phyloP scores from a whole-genome alignment of 768 basidiomycete genomes.

The Fistulinella prunicolor region DNA sequence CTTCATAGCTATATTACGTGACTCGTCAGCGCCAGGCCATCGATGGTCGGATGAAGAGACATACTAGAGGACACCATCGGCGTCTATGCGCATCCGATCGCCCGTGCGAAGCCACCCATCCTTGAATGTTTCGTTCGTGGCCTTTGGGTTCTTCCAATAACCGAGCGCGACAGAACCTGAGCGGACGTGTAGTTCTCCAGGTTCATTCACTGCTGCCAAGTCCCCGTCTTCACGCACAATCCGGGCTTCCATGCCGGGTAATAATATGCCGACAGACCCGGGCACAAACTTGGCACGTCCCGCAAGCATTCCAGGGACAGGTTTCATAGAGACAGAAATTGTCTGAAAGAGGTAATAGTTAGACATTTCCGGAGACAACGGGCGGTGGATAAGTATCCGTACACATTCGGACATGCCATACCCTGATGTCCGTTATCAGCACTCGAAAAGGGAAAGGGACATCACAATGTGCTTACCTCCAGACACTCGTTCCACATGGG shows the following conservation, averaged over 20 bases:
- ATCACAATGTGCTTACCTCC: slow-evolving; percentile 42
- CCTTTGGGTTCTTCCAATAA: slow-evolving; percentile 70
- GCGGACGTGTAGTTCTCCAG: slow-evolving; percentile 63
- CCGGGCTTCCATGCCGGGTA: slow-evolving; percentile 65
- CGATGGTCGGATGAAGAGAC: slow-evolving; percentile 18
- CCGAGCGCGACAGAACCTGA: slow-evolving; percentile 58
- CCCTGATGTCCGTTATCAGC: slow-evolving; percentile 36
- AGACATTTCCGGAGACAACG: background rate
- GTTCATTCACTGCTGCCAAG: slow-evolving; percentile 52
- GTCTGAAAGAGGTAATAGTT: slow-evolving; percentile 41
- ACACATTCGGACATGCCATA: slow-evolving; percentile 74
- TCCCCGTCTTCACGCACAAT: slow-evolving; percentile 56
- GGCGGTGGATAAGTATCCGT: slow-evolving; percentile 23
- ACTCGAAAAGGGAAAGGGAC: background rate
- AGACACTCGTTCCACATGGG: slow-evolving; percentile 31
- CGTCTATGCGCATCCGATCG: slow-evolving; percentile 62
- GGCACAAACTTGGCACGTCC: slow-evolving; percentile 39
- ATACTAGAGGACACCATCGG: slow-evolving; percentile 63
- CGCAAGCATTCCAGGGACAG: slow-evolving; percentile 42
- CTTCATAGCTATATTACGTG: slow-evolving; percentile 52
- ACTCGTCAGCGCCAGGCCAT: background rate
- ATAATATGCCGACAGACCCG: slow-evolving; percentile 54
- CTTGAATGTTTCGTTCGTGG: slow-evolving; percentile 61
- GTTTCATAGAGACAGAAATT: slow-evolving; percentile 45
- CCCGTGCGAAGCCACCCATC: slow-evolving; percentile 77